Conservation (phyloP, 345 rosid species). For the Cardamine resedifolia region DNA sequence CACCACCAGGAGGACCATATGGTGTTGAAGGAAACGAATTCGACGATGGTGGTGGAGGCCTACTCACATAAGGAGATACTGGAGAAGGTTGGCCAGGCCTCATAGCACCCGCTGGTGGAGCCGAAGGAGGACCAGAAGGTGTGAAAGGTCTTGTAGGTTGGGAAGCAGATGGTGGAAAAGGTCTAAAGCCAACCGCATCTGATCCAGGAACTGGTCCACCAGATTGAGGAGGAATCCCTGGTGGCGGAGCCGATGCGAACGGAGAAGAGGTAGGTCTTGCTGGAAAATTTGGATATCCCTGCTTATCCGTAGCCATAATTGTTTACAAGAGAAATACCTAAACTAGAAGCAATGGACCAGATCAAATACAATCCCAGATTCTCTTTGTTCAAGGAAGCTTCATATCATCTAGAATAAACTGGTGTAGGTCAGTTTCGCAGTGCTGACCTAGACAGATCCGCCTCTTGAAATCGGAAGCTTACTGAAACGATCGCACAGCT, state of each 20-base stretch:
- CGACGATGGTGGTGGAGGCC: slow-evolving; percentile 42
- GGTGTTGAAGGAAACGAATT: slow-evolving; percentile 48
- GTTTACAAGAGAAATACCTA: slow-evolving; percentile 13
- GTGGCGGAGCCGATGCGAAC: slow-evolving; percentile 63
- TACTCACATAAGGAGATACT: slow-evolving; percentile 25
- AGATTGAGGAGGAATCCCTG: slow-evolving; percentile 55
- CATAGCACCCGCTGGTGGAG: slow-evolving; percentile 45
- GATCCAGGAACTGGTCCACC: slow-evolving; percentile 54
- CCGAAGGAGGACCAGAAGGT: slow-evolving; percentile 46
- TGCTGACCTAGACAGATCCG: slow-evolving; percentile 26
- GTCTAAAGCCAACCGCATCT: slow-evolving; percentile 50
- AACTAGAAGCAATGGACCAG: slow-evolving; percentile 5
- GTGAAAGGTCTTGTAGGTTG: slow-evolving; percentile 46
- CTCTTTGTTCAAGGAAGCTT: slow-evolving; percentile 4
- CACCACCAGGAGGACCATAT: slow-evolving; percentile 52
- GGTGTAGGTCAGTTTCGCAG: neutral
- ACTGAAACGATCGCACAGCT: neutral
- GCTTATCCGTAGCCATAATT: slow-evolving; percentile 69
- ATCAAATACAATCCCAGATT: slow-evolving; percentile 24
- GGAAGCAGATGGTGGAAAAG: slow-evolving; percentile 46
- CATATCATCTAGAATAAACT: slow-evolving; percentile 10
- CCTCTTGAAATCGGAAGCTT: neutral
- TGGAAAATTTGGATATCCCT: slow-evolving; percentile 60
- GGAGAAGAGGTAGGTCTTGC: slow-evolving; percentile 55
- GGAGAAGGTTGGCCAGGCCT: slow-evolving; percentile 44